These are phyloP conservation scores for Ascochyta clinopodiicola DNA, from an alignment of 2,329 filamentous ascomycete genomes.

Conservation along the genomic window DNA sequence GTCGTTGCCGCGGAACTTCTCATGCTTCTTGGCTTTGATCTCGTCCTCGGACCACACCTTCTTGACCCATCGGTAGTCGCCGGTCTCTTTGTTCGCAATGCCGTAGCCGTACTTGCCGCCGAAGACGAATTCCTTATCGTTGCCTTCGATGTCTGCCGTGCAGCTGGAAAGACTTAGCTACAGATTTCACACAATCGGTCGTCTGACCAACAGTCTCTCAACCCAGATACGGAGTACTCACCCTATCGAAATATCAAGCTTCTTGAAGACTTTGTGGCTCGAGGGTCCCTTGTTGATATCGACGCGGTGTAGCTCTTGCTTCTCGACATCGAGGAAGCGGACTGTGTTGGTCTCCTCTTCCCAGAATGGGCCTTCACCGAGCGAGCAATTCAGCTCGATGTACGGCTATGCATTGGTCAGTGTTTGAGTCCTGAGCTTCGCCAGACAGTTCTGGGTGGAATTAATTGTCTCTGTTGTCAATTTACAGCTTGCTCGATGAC, in stretches of 20 bases:
- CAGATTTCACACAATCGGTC: neutral
- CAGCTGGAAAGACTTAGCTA: conserved; percentile 27
- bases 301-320: conserved; percentile 74
- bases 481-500: conserved; percentile 17
- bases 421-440: neutral
- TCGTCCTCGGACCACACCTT: conserved; percentile 62
- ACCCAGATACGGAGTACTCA: conserved; percentile 29
- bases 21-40: conserved; percentile 52
- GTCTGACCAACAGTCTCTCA: neutral
- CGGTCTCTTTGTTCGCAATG: conserved; percentile 70
- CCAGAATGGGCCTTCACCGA: conserved; percentile 79
- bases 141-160: conserved; percentile 77
- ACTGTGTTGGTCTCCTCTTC: conserved; percentile 69
- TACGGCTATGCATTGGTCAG: conserved; percentile 50
- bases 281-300: conserved; percentile 68
- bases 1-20: conserved; percentile 74
- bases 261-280: conserved; percentile 61
- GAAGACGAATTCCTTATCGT: conserved; percentile 74
- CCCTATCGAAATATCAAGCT: conserved; percentile 65
- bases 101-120: conserved; percentile 84
- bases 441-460: neutral
- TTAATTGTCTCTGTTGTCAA: neutral
- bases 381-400: conserved; percentile 68
- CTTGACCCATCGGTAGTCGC: conserved; percentile 62
- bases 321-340: conserved; percentile 84